These are phyloP conservation scores for Dioscorea alata DNA, from an alignment of 106 monocot species.

Conservation along the genomic window DNA sequence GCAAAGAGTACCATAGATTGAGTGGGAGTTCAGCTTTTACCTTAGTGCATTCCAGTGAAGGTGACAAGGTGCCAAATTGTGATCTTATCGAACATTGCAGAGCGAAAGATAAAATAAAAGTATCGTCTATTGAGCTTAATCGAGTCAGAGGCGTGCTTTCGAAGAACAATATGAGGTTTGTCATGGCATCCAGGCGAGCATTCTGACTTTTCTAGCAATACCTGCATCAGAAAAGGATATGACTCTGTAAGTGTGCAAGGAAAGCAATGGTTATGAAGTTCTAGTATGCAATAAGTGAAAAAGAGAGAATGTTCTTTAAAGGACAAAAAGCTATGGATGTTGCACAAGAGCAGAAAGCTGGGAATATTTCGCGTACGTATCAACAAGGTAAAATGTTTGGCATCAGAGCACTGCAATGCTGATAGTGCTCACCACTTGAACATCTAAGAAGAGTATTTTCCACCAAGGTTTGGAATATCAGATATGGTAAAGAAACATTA, in stretches of 20 bases:
- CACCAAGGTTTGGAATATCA: not conserved
- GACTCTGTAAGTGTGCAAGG: not conserved
- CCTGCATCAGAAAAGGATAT: constrained; percentile 2
- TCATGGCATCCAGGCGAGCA: constrained; percentile 4
- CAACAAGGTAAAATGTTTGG: not conserved
- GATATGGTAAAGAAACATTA: not conserved
- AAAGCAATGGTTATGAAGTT: not conserved
- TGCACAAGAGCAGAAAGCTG: too few species aligned
- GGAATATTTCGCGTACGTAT: not conserved
- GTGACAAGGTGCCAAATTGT: not conserved
- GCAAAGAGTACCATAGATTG: not conserved
- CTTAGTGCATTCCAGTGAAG: constrained; percentile 1
- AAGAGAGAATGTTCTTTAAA: not conserved
- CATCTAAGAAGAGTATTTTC: not conserved
- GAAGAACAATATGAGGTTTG: not conserved
- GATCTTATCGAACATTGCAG: not conserved
- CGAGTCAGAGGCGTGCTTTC: constrained; percentile 1
- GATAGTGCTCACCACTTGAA: not conserved
- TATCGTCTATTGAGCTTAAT: not conserved
- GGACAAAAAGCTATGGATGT: not conserved
- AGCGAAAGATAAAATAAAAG: constrained; percentile 1
- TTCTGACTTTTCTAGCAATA: not conserved
- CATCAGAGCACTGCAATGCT: not conserved
- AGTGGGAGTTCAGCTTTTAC: constrained; percentile 10
- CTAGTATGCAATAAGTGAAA: not conserved